Percentiles rank a stretch among this genome's conserved stretches.
Conservation (phyloP, 495 filamentous ascomycete species). For the Penicillium subrubescens region DNA sequence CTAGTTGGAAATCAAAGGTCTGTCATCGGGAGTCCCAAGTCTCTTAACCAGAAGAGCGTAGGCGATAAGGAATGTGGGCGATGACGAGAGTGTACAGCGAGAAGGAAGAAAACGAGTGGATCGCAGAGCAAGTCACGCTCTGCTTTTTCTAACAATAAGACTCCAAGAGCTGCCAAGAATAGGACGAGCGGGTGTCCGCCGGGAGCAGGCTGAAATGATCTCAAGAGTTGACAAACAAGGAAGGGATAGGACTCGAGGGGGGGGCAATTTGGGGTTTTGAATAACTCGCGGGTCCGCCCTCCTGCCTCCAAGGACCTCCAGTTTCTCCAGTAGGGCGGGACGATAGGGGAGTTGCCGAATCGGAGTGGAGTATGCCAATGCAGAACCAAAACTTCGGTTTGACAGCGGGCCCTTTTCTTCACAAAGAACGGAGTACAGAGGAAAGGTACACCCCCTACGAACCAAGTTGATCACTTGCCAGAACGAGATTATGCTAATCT, state of each 20-base stretch:
- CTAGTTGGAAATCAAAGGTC: slow-evolving; percentile 10
- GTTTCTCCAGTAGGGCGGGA: slow-evolving; percentile 11
- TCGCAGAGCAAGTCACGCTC: not conserved
- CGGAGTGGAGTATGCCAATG: slow-evolving; percentile 13
- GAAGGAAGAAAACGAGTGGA: slow-evolving; percentile 10
- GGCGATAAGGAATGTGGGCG: slow-evolving; percentile 13
- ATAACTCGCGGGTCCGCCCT: slow-evolving; percentile 4
- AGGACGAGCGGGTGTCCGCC: slow-evolving; percentile 4
- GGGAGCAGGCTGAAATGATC: slow-evolving; percentile 10
- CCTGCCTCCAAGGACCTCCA: not conserved
- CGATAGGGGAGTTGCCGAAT: slow-evolving; percentile 17
- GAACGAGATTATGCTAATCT: not conserved
- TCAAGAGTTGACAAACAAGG: slow-evolving; percentile 6
- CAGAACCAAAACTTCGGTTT: slow-evolving; percentile 12
- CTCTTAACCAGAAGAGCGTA: slow-evolving; percentile 21
- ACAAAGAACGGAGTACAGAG: not conserved
- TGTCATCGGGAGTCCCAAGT: slow-evolving; percentile 8
- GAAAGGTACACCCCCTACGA: not conserved
- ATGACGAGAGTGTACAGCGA: not conserved
- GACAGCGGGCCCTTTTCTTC: slow-evolving; percentile 7
- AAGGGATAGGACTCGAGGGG: slow-evolving; percentile 12
- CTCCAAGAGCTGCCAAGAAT: slow-evolving; percentile 14
- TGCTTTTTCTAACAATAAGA: not conserved
- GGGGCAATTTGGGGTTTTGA: slow-evolving; percentile 22
- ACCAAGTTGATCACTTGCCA: slow-evolving; percentile 12